Evolutionary conservation across 352 stramenopile genomes (phyloP), one percentile per base, ranked within the genome.

Genomic region (Phytophthora macrochlamydospora): DNA sequence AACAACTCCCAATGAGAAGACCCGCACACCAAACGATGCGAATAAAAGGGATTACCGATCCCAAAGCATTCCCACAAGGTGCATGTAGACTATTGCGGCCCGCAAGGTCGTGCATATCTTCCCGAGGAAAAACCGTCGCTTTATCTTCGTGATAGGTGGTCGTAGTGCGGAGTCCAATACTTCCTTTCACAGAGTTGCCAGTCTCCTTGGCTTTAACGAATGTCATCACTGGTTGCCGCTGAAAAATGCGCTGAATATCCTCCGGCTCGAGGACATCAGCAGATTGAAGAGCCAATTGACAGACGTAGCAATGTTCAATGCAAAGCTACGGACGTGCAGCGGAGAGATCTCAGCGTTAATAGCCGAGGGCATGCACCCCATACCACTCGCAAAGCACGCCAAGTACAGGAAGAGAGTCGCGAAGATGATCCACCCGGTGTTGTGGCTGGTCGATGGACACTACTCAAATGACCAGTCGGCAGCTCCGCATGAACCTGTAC

Each of bases 301-400:
- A 2, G 89, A 89, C 13, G 96, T 98, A 3, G 92, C 86, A 7
- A 91, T 65, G 54, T 87, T 96, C 2, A 97, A 83, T 7, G 86
- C 90, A n/a, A 96, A 81, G 32, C 87, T 97, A 35, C 96, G 92
- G 14, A 91, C 86, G 35, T 86, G 77, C 7, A 97, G 74, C 7
- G 92, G 91, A 71, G 97, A 99, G 65, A 98, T 98, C 75, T 99
- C 96, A 33, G 89, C 87, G 68, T 98, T 98, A 59, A 99, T 95
- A 1, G 92, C 98, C 95, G 94, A 99, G 0, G 96, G 94, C 76
- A 98, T 91, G 32, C 79, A 89, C 4, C 87, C 87, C 84, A 94
- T 93, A 56, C 84, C 87, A 50, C 79, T 89, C 12, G 84, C 87
- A 58, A 94, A 94, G 55, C 69, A 92, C 2, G 84, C 84, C 4